Conservation (phyloP, 176 grass and related monocot species). For the Saccharum spontaneum region DNA sequence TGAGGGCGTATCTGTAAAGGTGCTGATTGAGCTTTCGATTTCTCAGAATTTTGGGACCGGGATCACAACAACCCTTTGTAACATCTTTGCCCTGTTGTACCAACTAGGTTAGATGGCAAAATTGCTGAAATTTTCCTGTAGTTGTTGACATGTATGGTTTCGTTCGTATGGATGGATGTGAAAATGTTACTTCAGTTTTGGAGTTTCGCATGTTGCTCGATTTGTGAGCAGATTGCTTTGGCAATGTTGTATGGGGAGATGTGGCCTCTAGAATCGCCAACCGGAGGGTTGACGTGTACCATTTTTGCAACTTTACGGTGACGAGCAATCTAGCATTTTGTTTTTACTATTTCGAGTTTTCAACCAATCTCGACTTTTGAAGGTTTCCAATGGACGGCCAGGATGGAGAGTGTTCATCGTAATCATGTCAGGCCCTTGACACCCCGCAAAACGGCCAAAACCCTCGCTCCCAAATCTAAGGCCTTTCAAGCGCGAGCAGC, state of each 20-base stretch:
- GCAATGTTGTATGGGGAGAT: not conserved
- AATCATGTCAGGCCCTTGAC: not conserved
- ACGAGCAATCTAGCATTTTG: not conserved
- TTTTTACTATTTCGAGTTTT: not conserved
- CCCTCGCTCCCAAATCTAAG: not conserved
- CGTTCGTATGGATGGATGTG: slow-evolving; percentile 17
- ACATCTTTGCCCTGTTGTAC: slow-evolving; percentile 31
- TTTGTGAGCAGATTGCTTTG: not conserved
- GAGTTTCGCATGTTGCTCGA: not conserved
- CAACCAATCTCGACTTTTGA: not conserved
- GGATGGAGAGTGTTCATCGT: not conserved
- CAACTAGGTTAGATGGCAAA: slow-evolving; percentile 31
- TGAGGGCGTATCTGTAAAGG: slow-evolving; percentile 32
- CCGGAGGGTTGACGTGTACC: not conserved
- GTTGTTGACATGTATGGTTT: slow-evolving; percentile 11
- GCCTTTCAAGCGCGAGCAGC: too few relatives aligned
- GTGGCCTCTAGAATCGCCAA: not conserved
- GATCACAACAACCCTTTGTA: slow-evolving; percentile 10
- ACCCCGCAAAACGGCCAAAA: slow-evolving; percentile 2
- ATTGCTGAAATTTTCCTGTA: slow-evolving; percentile 28
- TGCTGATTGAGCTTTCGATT: slow-evolving; percentile 38
- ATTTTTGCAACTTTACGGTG: not conserved
- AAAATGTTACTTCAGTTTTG: slow-evolving; percentile 2
- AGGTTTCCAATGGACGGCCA: not conserved
- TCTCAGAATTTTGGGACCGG: slow-evolving; percentile 24